phyloP scores from a whole-genome alignment of 1,284 basidiomycete species.

The Melanopsichium pennsylvanicum region DNA sequence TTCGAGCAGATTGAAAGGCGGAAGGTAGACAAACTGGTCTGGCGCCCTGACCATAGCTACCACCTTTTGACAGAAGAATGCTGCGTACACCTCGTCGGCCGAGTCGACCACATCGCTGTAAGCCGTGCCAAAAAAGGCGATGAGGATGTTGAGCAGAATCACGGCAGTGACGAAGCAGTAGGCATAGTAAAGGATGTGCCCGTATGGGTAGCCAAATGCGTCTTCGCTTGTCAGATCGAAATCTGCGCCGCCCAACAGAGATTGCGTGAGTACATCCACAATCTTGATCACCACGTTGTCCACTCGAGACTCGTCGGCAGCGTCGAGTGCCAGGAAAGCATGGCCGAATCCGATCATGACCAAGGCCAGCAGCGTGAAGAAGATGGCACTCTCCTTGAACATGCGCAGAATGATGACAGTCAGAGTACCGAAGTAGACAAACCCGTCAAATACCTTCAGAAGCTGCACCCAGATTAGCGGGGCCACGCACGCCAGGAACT shows the following conservation, averaged over 20 bases:
- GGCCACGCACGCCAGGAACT: constrained; percentile 55
- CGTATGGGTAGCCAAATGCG: constrained; percentile 68
- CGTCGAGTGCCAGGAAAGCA: constrained; percentile 86
- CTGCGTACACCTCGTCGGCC: constrained; percentile 37
- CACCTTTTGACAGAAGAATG: constrained; percentile 59
- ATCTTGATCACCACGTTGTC: constrained; percentile 72
- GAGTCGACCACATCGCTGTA: constrained; percentile 59
- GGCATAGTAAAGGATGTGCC: constrained; percentile 78
- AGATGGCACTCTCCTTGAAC: constrained; percentile 81
- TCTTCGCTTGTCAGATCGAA: constrained; percentile 46
- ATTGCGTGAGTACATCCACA: constrained; percentile 79
- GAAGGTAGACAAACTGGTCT: constrained; percentile 69
- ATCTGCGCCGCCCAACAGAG: constrained; percentile 71
- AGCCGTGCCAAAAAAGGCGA: constrained; percentile 76
- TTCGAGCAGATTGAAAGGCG: constrained; percentile 84
- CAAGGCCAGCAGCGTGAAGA: constrained; percentile 74
- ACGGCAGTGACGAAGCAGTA: constrained; percentile 51
- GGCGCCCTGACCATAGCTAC: constrained; percentile 74
- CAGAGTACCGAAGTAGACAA: constrained; percentile 70
- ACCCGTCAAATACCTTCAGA: constrained; percentile 49
- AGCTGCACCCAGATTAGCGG: constrained; percentile 60
- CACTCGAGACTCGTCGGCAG: constrained; percentile 78
- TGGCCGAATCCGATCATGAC: constrained; percentile 85
- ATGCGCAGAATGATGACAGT: constrained; percentile 71
- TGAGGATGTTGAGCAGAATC: constrained; percentile 73